Conservation (phyloP, 192 early-diverging fungal species). For the Coemansia reversa region DNA sequence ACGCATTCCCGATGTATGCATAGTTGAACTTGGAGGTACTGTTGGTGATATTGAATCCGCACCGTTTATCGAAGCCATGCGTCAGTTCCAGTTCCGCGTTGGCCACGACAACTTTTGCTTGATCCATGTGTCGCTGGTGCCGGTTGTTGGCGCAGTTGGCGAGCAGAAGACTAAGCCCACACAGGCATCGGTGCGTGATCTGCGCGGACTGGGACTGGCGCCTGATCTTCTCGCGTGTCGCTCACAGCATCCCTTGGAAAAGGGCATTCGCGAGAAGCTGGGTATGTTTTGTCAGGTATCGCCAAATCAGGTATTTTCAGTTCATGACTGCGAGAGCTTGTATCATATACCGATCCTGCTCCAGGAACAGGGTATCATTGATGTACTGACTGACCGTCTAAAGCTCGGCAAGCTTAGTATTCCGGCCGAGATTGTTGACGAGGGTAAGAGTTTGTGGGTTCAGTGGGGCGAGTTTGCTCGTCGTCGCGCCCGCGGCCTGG, state of each 20-base stretch:
- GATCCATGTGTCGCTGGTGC: constrained; percentile 96
- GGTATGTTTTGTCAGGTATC: constrained; percentile 99
- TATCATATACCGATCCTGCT: constrained; percentile 96
- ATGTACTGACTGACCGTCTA: constrained; percentile 78
- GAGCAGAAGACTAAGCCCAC: constrained; percentile 99
- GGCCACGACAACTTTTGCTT: constrained; percentile 97
- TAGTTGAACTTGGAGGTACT: constrained; percentile 97
- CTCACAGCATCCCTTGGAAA: constrained; percentile 77
- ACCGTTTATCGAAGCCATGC: constrained; percentile 99
- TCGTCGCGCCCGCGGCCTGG: constrained; percentile 74
- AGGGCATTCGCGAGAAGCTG: constrained; percentile 85
- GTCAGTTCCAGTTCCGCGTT: constrained; percentile 99
- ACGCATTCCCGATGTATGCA: constrained; percentile 88
- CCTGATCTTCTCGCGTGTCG: constrained; percentile 98
- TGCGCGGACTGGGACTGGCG: constrained; percentile 90
- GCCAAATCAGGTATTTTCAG: constrained; percentile 86
- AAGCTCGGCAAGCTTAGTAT: constrained; percentile 63
- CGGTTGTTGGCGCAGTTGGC: constrained; percentile 94
- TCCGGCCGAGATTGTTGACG: constrained; percentile 55
- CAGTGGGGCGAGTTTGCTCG: constrained; percentile 84
- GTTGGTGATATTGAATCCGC: constrained; percentile 99
- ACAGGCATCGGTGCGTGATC: constrained; percentile 91
- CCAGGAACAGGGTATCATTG: constrained; percentile 80
- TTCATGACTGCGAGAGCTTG: constrained; percentile 93
- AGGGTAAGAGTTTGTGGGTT: constrained; percentile 66